phyloP scores from a whole-genome alignment of 352 stramenopile genomes.

The Globisporangium mamillatum region DNA sequence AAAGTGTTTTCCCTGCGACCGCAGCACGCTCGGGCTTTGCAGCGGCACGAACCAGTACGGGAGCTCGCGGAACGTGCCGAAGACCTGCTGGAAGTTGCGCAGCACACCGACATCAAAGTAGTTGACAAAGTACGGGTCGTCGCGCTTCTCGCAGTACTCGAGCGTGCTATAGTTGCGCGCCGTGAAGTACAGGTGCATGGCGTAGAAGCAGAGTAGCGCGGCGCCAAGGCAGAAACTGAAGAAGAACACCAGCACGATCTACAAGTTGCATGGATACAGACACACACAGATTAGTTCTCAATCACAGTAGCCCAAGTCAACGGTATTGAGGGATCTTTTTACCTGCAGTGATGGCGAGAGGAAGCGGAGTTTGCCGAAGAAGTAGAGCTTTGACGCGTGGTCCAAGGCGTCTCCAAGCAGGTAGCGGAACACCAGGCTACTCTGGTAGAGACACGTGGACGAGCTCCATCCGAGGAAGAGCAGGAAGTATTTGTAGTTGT shows the following conservation, averaged over 20 bases:
- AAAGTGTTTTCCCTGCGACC: conserved; percentile 45
- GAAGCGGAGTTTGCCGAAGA: conserved; percentile 51
- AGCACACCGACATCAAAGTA: conserved; percentile 76
- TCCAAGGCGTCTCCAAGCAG: conserved; percentile 54
- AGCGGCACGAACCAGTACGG: conserved; percentile 75
- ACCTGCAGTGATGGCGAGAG: conserved; percentile 65
- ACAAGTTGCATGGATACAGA: neutral
- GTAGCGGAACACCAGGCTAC: conserved; percentile 64
- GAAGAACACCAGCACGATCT: conserved; percentile 76
- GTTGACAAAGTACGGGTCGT: conserved; percentile 74
- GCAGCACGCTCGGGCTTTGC: conserved; percentile 45
- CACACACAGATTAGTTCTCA: neutral
- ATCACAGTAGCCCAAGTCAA: neutral
- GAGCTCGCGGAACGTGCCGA: conserved; percentile 57
- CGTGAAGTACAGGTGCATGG: conserved; percentile 72
- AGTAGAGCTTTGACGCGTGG: conserved; percentile 46
- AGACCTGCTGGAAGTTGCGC: conserved; percentile 74
- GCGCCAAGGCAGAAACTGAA: conserved; percentile 57
- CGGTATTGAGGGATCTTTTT: neutral
- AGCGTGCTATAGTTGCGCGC: conserved; percentile 79
- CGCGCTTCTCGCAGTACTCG: conserved; percentile 85
- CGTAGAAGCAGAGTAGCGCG: conserved; percentile 71
- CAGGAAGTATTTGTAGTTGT: conserved; percentile 91
- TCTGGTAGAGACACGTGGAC: conserved; percentile 63
- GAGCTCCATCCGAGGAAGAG: conserved; percentile 81